Percentiles rank a stretch among this genome's conserved stretches.
Conservation (phyloP, 1,284 basidiomycete genomes). For the Taiwanofungus camphoratus region DNA sequence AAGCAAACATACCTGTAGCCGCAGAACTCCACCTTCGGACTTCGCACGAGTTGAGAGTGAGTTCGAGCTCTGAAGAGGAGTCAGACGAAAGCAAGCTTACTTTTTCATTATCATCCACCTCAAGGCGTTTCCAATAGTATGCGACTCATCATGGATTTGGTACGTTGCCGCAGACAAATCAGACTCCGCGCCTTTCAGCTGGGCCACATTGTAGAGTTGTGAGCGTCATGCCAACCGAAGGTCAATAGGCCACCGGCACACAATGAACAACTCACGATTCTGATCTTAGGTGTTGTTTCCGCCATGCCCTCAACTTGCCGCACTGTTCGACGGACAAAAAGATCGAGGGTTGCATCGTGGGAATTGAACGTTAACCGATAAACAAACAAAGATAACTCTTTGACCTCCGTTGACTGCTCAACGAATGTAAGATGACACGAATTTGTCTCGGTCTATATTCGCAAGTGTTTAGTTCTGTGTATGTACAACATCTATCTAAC, state of each 20-base stretch:
- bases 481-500: no score
- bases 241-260: neutral
- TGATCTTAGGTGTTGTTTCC: constrained; percentile 47
- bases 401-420: no score
- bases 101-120: constrained; percentile 99
- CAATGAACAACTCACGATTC: constrained; percentile 38
- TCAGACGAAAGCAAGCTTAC: constrained; percentile 41
- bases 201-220: no score
- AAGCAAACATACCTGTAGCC: constrained; percentile 76
- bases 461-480: no score
- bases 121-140: constrained; percentile 92
- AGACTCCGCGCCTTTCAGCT: constrained; percentile 72
- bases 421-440: no score
- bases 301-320: no score
- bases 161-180: constrained; percentile 91
- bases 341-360: no score
- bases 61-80: constrained; percentile 1
- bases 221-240: neutral
- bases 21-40: constrained; percentile 98
- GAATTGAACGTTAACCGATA: no score
- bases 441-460: no score
- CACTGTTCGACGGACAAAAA: neutral
- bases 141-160: constrained; percentile 89
- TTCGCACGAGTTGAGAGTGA: constrained; percentile 27
- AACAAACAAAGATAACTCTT: no score